Evolutionary conservation across 805 yeast species (phyloP).

Genomic region (Candida gorgasii): DNA sequence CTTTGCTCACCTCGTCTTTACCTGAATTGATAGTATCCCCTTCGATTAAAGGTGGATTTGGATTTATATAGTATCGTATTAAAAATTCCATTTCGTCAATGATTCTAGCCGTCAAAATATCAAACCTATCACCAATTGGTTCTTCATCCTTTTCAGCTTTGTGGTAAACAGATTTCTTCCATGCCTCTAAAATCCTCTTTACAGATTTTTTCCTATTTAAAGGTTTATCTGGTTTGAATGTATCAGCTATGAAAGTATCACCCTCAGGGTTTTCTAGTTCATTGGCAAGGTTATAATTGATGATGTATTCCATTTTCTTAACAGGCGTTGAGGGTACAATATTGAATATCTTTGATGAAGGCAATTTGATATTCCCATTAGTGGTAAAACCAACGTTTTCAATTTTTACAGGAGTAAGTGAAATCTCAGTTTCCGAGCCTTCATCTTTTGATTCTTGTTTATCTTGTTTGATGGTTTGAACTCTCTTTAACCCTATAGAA

Average conservation of each 20-base stretch:
- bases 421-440: constrained; percentile 11
- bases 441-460: not conserved
- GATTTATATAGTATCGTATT: constrained; percentile 43
- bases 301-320: constrained; percentile 52
- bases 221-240: too few species aligned
- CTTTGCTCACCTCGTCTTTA: constrained; percentile 27
- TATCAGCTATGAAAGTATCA: constrained; percentile 8
- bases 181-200: constrained; percentile 41
- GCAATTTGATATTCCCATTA: constrained; percentile 53
- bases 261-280: not conserved
- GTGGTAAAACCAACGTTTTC: constrained; percentile 45
- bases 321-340: constrained; percentile 71
- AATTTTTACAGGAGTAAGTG: constrained; percentile 12
- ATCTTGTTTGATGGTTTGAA: not conserved
- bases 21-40: constrained; percentile 18
- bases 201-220: constrained; percentile 31
- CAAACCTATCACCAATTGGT: constrained; percentile 45
- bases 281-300: not conserved
- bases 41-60: constrained; percentile 20
- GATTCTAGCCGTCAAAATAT: constrained; percentile 68
- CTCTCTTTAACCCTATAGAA: constrained; percentile 37
- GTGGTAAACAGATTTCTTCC: constrained; percentile 36
- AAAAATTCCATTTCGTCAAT: constrained; percentile 65
- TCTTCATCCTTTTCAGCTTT: constrained; percentile 15
- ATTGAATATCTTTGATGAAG: constrained; percentile 42